Evolutionary conservation across 2,329 filamentous ascomycete species (phyloP), one percentile per base, ranked within the genome.

Genomic region (Aspergillus quadricinctus): DNA sequence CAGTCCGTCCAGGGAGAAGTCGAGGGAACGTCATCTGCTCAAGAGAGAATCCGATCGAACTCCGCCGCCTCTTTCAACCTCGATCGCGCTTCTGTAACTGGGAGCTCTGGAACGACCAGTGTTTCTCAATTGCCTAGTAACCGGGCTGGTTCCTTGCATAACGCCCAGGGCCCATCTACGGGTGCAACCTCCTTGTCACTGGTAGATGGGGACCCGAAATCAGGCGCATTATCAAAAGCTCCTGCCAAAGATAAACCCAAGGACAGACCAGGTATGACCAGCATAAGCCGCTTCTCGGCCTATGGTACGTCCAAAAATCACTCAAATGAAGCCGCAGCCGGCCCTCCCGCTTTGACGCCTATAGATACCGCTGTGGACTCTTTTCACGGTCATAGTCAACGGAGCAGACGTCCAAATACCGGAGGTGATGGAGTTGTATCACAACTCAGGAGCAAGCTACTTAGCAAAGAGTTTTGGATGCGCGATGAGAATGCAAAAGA

Each of bases 391-490:
- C 61, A 61, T 50, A 56, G 62, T 49, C 60, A 59, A 27, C 58
- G 62, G 10, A 53, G 60, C 27, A 65, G 59, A 48, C 68, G 59
- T 23, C 56, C 61, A 17, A 56, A 65, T 46, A 50, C 53, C 27
- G 56, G 60, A 11, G 54, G 59, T 40, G 67, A 71, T 53, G 61
- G 71, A 55, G 74, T 74, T 59, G 69, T 82, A 53, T 76, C 78
- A 50, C 87, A 89, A 64, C 88, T 96, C 80, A 86, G 88, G 60
- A 89, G 90, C 66, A 92, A 93, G 68, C 87, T 99, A 7, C 77
- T 97, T 48, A 96, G 90, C 71, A 94, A 92, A 68, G 92, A 97
- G 64, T 97, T 96, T 66, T 97, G 93, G 94, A 99, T 99, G 94
- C 90, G 92, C 57, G 94, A 99, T 70, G 94, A 97, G 69, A 97